Evolutionary conservation across 352 stramenopile genomes (phyloP), one percentile per base, ranked within the genome.

Genomic region (Pythium apleroticum): DNA sequence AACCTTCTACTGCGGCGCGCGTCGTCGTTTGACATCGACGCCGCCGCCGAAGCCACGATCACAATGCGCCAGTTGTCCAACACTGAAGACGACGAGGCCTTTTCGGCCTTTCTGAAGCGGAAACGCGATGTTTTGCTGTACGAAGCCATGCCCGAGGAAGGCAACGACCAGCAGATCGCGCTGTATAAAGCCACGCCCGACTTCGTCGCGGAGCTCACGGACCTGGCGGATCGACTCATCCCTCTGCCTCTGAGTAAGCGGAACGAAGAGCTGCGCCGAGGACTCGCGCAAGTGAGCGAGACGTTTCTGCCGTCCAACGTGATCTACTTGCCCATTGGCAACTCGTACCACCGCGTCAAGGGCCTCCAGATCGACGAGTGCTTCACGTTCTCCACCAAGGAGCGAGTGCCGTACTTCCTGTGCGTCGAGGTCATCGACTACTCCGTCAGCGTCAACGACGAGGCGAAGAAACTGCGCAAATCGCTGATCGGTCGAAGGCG

Each of bases 351-450:
- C 52, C 84, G 86, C 22, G 79, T 95, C 11, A 92, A 92, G 53
- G 69, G 72, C 5, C 80, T 95, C 65, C 71, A 77, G 24, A 73
- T 87, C 0, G 81, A 93, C 20, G 86, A 95, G 61, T 90, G 82
- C 58, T 93, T 93, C 57, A 84, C 82, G 9, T 95, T 95, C 43
- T 93, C 84, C 0, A 95, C 86, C 0, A 93, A 93, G 35, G 82
- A 93, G 50, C 77, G 86, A n/a, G 86, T 93, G 37, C 86, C 86
- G 12, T 95, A 90, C 52, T 89, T 95, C 27, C 59, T 95, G 17
- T 91, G 84, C 52, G 76, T 95, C 1, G 86, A 95, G 48, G 86
- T 95, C 8, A 68, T 95, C 39, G 86, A 95, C 57, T 93, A 91
- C 57, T 80, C 80, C 15, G 56, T 65, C 4, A 31, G 33, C 9